Percentiles rank a stretch among this genome's conserved stretches.
Evolutionary conservation across 768 basidiomycete genomes (phyloP).

Genomic region (Tylopilus balloui): DNA sequence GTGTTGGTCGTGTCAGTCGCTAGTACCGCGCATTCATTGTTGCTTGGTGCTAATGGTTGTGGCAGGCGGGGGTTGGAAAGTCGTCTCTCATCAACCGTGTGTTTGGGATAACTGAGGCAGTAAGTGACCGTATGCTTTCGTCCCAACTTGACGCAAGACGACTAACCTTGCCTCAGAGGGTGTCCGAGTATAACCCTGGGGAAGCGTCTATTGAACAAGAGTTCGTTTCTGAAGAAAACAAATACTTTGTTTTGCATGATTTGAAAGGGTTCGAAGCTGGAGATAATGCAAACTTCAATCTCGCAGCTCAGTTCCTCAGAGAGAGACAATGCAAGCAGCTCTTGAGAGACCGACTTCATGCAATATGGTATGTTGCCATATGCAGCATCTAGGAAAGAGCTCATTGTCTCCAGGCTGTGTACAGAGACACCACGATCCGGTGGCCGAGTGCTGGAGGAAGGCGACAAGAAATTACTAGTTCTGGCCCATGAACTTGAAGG

Average conservation of each 20-base stretch:
- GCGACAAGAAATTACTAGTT: slow-evolving; percentile 3
- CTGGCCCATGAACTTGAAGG: slow-evolving; percentile 1
- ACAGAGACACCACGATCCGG: slow-evolving; percentile 5
- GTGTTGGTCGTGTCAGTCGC: no score
- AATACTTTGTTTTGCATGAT: slow-evolving; percentile 4
- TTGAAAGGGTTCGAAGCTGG: slow-evolving; percentile 5
- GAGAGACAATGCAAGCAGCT: not conserved
- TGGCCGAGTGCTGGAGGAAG: slow-evolving; percentile 8
- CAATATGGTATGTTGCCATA: not conserved
- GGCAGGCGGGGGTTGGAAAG: no score
- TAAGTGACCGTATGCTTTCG: no score
- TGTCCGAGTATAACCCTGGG: slow-evolving; percentile 1
- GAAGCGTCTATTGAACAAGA: slow-evolving; percentile 4
- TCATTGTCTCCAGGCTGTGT: slow-evolving; percentile 2
- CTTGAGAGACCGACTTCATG: slow-evolving; percentile 5
- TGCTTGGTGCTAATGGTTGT: no score
- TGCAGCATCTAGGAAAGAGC: not conserved
- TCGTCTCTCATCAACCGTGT: no score
- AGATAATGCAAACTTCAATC: not conserved
- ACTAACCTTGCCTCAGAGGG: no score
- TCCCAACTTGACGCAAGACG: no score
- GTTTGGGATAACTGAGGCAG: no score
- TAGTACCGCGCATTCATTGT: no score
- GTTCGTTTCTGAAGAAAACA: slow-evolving; percentile 5
- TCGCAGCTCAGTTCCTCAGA: not conserved